Base-by-base conservation (phyloP, 2,329 filamentous ascomycete species). In the Helicocarpus griseus region DNA sequence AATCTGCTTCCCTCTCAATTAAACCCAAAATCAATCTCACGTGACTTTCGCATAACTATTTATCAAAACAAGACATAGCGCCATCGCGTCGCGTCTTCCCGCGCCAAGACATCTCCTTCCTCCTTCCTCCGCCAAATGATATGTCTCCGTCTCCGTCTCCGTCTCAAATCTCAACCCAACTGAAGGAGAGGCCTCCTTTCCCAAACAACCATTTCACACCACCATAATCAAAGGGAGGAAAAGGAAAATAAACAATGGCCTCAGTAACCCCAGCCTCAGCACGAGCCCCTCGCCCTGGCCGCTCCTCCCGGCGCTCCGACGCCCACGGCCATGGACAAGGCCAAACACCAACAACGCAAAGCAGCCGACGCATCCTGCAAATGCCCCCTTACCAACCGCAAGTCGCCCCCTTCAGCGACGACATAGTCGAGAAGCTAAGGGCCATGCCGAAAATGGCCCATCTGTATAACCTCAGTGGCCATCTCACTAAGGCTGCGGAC, bases 321-420 rank as follows among this genome's bases (percentile, higher is more conserved):
- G 28, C 14, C 17, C 29, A 47, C 1, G 9, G 11, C 29, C 43
- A 17, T 11, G 14, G 43, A 45, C n/a, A 41, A n/a, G 24, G 6
- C 19, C 44, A 46, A 19, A 9, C 44, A 14, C 31, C 31, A 14
- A 14, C 31, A 14, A 9, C 31, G 31, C 31, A 35, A 35, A 1
- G 31, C 28, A 6, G 19, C 24, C 40, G 24, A 8, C 24, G 24
- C n/a, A 11, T 44, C 3, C 60, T 63, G 2, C 53, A 60, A 9
- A 59, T 79, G 35, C 74, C 77, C 9, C 58, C 68, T 5, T 83
- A 84, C 62, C 69, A 81, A 61, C 68, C 73, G 14, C 78, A 77
- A 2, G 64, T 66, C 8, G 75, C 75, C 51, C 71, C 78, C 0
- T 73, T 84, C 19, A 78, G 74, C 48, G 55, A 58, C 0, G 61